Evolutionary conservation across 1,139 yeast species (phyloP).

Genomic region (Meyerozyma elateridarum): DNA sequence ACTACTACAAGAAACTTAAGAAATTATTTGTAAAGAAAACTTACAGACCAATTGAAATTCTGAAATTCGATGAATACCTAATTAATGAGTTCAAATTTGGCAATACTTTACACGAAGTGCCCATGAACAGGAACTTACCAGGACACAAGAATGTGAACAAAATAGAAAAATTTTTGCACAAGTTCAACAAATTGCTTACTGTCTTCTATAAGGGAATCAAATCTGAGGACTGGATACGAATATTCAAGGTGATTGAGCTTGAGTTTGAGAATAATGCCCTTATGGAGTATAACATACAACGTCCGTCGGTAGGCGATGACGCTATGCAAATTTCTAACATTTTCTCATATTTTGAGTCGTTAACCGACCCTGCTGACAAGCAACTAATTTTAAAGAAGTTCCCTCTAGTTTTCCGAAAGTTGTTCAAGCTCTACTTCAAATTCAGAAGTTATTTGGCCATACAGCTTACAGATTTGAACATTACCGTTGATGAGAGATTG

Average conservation of each 20-base stretch:
- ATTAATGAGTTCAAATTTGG: constrained; percentile 37
- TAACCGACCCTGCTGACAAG: constrained; percentile 40
- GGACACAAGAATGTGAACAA: constrained; percentile 41
- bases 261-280: constrained; percentile 52
- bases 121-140: constrained; percentile 45
- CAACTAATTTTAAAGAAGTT: constrained; percentile 46
- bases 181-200: constrained; percentile 59
- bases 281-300: constrained; percentile 52
- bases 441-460: constrained; percentile 59
- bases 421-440: constrained; percentile 64
- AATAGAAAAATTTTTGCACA: constrained; percentile 56
- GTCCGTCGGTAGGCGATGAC: constrained; percentile 42
- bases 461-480: constrained; percentile 60
- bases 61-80: constrained; percentile 37
- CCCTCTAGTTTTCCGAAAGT: constrained; percentile 66
- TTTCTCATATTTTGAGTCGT: constrained; percentile 61
- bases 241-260: constrained; percentile 69
- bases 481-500: constrained; percentile 55
- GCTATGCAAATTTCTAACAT: constrained; percentile 63
- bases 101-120: constrained; percentile 42
- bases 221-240: constrained; percentile 74
- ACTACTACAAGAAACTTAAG: constrained; percentile 63
- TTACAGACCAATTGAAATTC: constrained; percentile 61
- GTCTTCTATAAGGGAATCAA: constrained; percentile 58
- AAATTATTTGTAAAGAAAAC: constrained; percentile 72